A percentile compares a stretch with the other conserved stretches of the same genome.
Conservation (phyloP, 1,284 basidiomycete species). For the Clitocybe nebularis region DNA sequence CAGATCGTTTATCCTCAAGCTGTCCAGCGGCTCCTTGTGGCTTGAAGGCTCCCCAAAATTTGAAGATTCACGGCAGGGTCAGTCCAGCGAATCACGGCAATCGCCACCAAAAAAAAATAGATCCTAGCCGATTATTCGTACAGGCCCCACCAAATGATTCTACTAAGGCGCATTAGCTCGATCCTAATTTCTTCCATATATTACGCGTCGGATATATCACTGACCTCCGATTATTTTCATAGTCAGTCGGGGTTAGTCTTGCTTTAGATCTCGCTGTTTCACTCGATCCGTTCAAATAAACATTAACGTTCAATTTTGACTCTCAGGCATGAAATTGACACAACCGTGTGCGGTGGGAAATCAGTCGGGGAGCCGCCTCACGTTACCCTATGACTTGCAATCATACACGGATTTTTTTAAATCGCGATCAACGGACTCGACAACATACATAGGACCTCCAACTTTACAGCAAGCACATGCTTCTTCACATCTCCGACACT, state of each 20-base stretch:
- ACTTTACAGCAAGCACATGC: too few species aligned
- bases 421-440: too few species aligned
- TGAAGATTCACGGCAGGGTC: too few species aligned
- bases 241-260: conserved; percentile 5
- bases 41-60: too few species aligned
- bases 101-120: too few species aligned
- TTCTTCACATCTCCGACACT: too few species aligned
- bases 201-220: conserved; percentile 12
- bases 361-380: not conserved
- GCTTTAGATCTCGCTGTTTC: not conserved
- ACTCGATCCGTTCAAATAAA: conserved; percentile 2
- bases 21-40: conserved; percentile 1
- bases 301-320: not conserved
- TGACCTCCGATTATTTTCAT: conserved; percentile 7
- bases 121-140: too few species aligned
- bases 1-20: not conserved
- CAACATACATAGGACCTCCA: too few species aligned
- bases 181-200: conserved; percentile 6
- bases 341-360: not conserved
- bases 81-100: too few species aligned
- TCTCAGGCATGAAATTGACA: not conserved
- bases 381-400: too few species aligned
- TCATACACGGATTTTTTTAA: conserved; percentile 1
- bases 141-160: too few species aligned
- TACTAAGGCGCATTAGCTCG: too few species aligned